Conservation (phyloP, 768 basidiomycete species). For the Agaricus subrufescens region DNA sequence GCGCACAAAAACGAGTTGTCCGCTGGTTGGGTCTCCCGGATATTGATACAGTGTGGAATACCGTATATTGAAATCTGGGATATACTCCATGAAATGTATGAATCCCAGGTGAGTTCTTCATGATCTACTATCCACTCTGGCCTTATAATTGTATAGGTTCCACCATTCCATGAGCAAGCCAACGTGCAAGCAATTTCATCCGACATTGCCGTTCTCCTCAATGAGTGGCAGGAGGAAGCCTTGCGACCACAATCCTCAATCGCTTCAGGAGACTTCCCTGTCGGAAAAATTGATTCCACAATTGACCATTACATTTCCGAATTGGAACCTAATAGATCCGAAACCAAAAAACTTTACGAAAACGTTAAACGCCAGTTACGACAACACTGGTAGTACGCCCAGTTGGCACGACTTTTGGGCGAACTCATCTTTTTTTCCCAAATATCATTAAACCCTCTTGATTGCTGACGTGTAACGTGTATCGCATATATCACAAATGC, state of each 20-base stretch:
- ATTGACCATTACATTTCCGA: slow-evolving; percentile 74
- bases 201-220: slow-evolving; percentile 76
- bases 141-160: slow-evolving; percentile 42
- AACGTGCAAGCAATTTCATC: slow-evolving; percentile 78
- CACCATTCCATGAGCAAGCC: slow-evolving; percentile 77
- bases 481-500: slow-evolving; percentile 6
- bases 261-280: slow-evolving; percentile 67
- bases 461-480: slow-evolving; percentile 1
- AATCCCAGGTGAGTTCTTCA: slow-evolving; percentile 64
- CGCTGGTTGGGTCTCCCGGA: slow-evolving; percentile 78
- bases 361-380: slow-evolving; percentile 66
- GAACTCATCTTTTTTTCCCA: too few relatives aligned
- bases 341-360: slow-evolving; percentile 66
- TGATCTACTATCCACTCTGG: not conserved
- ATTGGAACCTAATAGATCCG: slow-evolving; percentile 53
- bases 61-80: slow-evolving; percentile 83
- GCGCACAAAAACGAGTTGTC: slow-evolving; percentile 53
- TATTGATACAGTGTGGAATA: slow-evolving; percentile 78
- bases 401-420: not conserved
- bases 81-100: slow-evolving; percentile 80
- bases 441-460: not conserved
- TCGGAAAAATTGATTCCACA: slow-evolving; percentile 66
- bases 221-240: slow-evolving; percentile 79
- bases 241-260: slow-evolving; percentile 65
- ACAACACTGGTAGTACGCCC: slow-evolving; percentile 54